These are phyloP conservation scores for Teratosphaeria nubilosa DNA, from an alignment of 2,329 filamentous ascomycete genomes.

Conservation along the genomic window DNA sequence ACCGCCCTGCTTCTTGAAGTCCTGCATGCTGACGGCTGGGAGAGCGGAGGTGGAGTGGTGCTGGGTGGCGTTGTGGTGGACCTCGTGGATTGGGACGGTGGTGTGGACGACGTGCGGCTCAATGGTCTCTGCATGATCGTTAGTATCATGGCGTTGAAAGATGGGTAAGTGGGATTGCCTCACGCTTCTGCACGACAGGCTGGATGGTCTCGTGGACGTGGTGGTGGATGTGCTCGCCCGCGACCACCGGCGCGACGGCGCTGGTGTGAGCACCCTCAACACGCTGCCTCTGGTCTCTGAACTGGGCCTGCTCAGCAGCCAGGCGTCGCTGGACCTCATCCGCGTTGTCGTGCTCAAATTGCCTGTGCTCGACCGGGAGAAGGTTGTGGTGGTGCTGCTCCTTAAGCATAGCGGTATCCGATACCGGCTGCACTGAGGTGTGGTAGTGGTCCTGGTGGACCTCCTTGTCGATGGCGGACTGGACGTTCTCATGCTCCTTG, in stretches of 20 bases:
- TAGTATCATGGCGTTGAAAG: neutral
- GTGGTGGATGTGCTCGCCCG: slow-evolving; percentile 56
- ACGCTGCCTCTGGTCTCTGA: slow-evolving; percentile 41
- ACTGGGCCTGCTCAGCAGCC: slow-evolving; percentile 44
- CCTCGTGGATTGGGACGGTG: slow-evolving; percentile 61
- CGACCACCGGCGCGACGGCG: slow-evolving; percentile 39
- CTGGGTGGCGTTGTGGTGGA: slow-evolving; percentile 56
- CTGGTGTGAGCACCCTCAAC: slow-evolving; percentile 41
- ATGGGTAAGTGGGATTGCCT: neutral
- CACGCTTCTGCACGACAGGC: slow-evolving; percentile 55
- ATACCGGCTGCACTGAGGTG: slow-evolving; percentile 56
- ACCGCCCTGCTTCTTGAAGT: slow-evolving; percentile 52
- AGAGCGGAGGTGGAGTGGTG: slow-evolving; percentile 56
- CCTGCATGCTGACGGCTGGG: slow-evolving; percentile 52
- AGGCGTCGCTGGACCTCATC: slow-evolving; percentile 38
- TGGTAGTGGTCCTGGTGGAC: slow-evolving; percentile 65
- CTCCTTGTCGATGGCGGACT: slow-evolving; percentile 56
- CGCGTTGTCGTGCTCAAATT: slow-evolving; percentile 51
- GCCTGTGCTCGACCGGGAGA: slow-evolving; percentile 48
- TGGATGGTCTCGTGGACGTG: slow-evolving; percentile 60
- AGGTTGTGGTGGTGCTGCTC: slow-evolving; percentile 55
- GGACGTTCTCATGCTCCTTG: slow-evolving; percentile 46
- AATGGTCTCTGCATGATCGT: slow-evolving; percentile 41
- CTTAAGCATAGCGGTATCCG: slow-evolving; percentile 45
- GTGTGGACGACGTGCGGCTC: slow-evolving; percentile 60